phyloP scores from a whole-genome alignment of 148 eudicot genomes.

The Chenopodium album region DNA sequence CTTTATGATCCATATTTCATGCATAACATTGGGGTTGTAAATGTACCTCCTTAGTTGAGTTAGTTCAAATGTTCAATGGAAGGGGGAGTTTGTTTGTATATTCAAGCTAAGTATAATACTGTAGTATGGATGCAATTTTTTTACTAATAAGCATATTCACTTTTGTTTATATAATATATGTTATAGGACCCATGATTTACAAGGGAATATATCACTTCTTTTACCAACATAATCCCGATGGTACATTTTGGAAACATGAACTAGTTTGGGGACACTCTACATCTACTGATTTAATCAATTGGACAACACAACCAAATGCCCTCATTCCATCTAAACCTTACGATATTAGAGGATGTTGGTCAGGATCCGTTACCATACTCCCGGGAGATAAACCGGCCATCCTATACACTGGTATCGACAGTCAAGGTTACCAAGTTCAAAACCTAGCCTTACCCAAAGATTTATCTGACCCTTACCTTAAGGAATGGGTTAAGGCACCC shows the following conservation, averaged over 20 bases:
- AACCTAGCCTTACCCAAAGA: constrained; percentile 49
- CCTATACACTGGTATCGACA: constrained; percentile 39
- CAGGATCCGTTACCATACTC: constrained; percentile 53
- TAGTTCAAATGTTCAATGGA: no score
- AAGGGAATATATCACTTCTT: constrained; percentile 53
- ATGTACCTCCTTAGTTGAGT: no score
- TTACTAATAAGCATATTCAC: no score
- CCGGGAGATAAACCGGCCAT: constrained; percentile 40
- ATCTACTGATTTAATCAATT: constrained; percentile 53
- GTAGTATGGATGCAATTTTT: no score
- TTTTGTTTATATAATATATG: no score
- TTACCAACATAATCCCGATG: constrained; percentile 51
- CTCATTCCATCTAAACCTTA: constrained; percentile 36
- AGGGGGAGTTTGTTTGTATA: no score
- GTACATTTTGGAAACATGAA: constrained; percentile 31
- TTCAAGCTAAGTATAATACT: no score
- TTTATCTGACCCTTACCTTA: constrained; percentile 47
- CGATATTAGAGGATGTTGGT: constrained; percentile 52
- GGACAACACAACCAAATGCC: constrained; percentile 50
- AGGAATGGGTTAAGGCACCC: constrained; percentile 44
- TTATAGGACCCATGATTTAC: constrained; percentile 54
- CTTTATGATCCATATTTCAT: no score
- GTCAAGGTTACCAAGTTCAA: constrained; percentile 33
- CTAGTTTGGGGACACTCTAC: constrained; percentile 63
- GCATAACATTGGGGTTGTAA: no score